A percentile compares a stretch with the other conserved stretches of the same genome.
phyloP scores from a whole-genome alignment of 2,329 filamentous ascomycete genomes.

The Stagonosporopsis cucurbitacearum region DNA sequence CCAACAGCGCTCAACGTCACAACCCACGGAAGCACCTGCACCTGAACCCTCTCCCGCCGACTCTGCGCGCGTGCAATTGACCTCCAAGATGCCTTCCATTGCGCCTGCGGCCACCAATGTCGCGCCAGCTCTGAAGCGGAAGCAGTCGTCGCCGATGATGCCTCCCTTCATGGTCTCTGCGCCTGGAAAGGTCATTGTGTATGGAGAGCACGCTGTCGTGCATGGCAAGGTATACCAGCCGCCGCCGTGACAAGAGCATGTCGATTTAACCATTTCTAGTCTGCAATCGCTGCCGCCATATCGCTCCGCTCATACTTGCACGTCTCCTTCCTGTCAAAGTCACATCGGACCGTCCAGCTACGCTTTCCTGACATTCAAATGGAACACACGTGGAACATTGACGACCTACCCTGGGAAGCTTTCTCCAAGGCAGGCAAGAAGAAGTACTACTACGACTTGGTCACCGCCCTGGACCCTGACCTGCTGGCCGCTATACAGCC shows the following conservation, averaged over 20 bases:
- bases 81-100: conserved; percentile 29
- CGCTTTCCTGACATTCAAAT: conserved; percentile 91
- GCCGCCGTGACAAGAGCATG: not conserved
- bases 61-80: conserved; percentile 37
- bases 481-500: conserved; percentile 82
- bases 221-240: conserved; percentile 76
- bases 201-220: conserved; percentile 97
- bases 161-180: conserved; percentile 98
- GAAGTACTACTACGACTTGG: conserved; percentile 89
- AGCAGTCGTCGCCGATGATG: conserved; percentile 66
- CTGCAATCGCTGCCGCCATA: conserved; percentile 92
- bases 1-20: conserved; percentile 32
- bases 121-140: conserved; percentile 33
- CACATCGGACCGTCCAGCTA: conserved; percentile 83
- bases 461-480: conserved; percentile 80
- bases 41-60: conserved; percentile 38
- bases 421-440: conserved; percentile 86
- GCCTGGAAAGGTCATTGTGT: conserved; percentile 97
- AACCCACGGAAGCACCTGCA: conserved; percentile 38
- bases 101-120: conserved; percentile 18
- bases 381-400: conserved; percentile 91
- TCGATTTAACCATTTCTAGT: conserved; percentile 55
- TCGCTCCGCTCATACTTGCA: conserved; percentile 95
- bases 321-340: conserved; percentile 92
- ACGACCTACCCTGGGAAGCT: conserved; percentile 82